These are phyloP conservation scores for Ulmus americana DNA, from an alignment of 331 rosid species.

Conservation along the genomic window DNA sequence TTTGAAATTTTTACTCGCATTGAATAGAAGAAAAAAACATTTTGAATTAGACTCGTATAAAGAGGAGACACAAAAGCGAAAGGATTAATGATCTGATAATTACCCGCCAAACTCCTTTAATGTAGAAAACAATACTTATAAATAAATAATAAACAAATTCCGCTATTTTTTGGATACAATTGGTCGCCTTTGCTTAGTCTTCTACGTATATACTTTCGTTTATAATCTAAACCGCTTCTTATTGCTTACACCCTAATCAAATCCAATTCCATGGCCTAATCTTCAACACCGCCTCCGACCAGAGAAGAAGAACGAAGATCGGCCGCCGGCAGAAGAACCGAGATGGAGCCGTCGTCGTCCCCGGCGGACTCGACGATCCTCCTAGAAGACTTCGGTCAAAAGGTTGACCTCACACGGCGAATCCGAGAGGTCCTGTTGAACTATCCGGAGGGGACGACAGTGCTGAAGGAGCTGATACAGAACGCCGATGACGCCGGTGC, in stretches of 20 bases:
- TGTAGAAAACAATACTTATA: no score
- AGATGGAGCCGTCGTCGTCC: conserved; percentile 34
- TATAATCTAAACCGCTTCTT: neutral
- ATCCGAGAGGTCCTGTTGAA: conserved; percentile 88
- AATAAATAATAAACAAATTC: no score
- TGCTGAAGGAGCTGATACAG: conserved; percentile 86
- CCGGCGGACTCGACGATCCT: conserved; percentile 50
- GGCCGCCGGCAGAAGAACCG: conserved; percentile 12
- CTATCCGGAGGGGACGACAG: conserved; percentile 97
- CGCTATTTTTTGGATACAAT: no score
- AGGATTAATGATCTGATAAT: no score
- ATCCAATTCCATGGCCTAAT: conserved; percentile 8
- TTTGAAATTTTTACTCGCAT: no score
- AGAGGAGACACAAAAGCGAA: no score
- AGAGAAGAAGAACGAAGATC: neutral
- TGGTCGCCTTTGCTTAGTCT: neutral
- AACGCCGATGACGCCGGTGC: conserved; percentile 99
- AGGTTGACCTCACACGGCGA: conserved; percentile 93
- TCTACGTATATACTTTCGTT: no score
- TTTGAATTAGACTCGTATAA: no score
- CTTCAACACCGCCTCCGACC: neutral
- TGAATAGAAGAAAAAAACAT: no score
- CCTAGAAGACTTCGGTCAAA: conserved; percentile 92
- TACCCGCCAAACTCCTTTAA: no score
- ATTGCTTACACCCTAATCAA: neutral